A percentile compares a stretch with the other conserved stretches of the same genome.
These are phyloP conservation scores for Neurospora sp. DNA, from an alignment of 495 filamentous ascomycete genomes.

Conservation along the genomic window DNA sequence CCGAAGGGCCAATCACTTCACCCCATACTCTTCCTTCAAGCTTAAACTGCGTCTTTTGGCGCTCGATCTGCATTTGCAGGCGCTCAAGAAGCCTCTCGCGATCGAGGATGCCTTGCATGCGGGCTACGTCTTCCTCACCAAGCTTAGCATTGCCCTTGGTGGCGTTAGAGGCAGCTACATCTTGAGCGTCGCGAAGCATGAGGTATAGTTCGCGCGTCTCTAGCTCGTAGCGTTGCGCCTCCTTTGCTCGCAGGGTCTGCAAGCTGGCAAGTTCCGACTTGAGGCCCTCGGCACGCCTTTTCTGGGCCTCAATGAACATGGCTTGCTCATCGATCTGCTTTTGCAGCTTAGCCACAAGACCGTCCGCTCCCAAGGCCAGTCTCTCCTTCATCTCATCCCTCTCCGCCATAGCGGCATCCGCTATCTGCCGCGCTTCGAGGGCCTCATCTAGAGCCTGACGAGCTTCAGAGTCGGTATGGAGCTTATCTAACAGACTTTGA, in stretches of 20 bases:
- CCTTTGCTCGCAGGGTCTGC: slow-evolving; percentile 77
- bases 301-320: slow-evolving; percentile 79
- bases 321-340: slow-evolving; percentile 87
- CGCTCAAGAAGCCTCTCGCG: slow-evolving; percentile 84
- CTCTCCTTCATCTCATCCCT: slow-evolving; percentile 93
- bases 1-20: slow-evolving; percentile 71
- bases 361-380: slow-evolving; percentile 86
- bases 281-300: slow-evolving; percentile 72
- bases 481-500: slow-evolving; percentile 83
- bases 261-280: slow-evolving; percentile 85
- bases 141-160: slow-evolving; percentile 55
- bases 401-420: slow-evolving; percentile 90
- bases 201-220: slow-evolving; percentile 95
- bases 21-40: slow-evolving; percentile 93
- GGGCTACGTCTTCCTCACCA: slow-evolving; percentile 54
- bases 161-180: slow-evolving; percentile 80
- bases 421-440: slow-evolving; percentile 76
- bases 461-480: slow-evolving; percentile 94
- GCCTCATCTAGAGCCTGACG: slow-evolving; percentile 86
- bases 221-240: slow-evolving; percentile 87
- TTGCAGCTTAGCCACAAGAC: slow-evolving; percentile 85
- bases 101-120: slow-evolving; percentile 88
- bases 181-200: slow-evolving; percentile 96
- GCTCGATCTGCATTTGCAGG: slow-evolving; percentile 86
- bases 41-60: slow-evolving; percentile 97